Base-by-base conservation (phyloP, 129 eudicot species). In the Tagetes erecta region DNA sequence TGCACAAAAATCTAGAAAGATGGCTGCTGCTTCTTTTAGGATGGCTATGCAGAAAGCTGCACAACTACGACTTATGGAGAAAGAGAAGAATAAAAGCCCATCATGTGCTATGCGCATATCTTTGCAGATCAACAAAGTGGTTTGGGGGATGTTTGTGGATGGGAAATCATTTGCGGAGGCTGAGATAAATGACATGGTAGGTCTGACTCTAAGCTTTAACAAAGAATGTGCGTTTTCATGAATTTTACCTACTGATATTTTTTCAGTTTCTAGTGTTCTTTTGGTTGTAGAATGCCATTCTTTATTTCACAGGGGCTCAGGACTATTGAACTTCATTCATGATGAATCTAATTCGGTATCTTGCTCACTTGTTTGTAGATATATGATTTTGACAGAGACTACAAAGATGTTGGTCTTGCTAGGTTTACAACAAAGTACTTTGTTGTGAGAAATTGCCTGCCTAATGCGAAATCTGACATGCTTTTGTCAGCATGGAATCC, bases 81-180 rank as follows among this genome's bases (percentile, higher is more conserved):
- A 93, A 79, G 98, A 93, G 76, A 93, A 86, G 79, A 93, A 93
- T 77, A 91, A 93, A 85, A 93, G 95, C 81, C 93, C 97, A 47
- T 94, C 98, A 42, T 94, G 81, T 88, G 98, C 98, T 36, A 94
- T 94, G 98, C 97, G 96, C 71, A 91, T 94, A 69, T 94, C 98
- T 47, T 68, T 94, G 86, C 97, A 94, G 84, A 88, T 94, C 37
- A 88, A 83, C 71, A 94, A 90, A 74, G 96, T 94, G 3, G 97
- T 88, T 62, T 94, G 98, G 98, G 85, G 97, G 58, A 90, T 94
- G 98, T 96, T 94, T 80, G 92, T 88, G 73, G 98, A 94, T 88
- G 98, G 98, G 4, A 94, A 94, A 84, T 81, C 97, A 33, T 94
- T 94, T 82, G 97, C 97, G 31, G 98, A 90, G 83, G 98, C 97